Percentiles rank a stretch among this genome's conserved stretches.
Evolutionary conservation across 768 basidiomycete species (phyloP).

Genomic region (Termitomyces sp.): DNA sequence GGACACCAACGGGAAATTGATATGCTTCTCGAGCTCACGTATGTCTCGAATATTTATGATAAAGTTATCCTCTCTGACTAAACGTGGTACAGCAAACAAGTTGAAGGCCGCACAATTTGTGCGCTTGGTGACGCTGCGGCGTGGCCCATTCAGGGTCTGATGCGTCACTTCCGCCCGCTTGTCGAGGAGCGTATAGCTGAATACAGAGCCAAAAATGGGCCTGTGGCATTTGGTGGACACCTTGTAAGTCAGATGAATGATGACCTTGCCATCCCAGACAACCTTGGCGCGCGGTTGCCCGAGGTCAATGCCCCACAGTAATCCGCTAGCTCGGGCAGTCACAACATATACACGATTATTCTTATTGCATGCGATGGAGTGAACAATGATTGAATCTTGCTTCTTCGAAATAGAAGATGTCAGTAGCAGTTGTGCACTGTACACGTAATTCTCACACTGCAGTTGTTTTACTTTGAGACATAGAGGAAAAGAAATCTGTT

Average conservation of each 20-base stretch:
- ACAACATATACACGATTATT: background rate
- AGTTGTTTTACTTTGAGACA: too few relatives aligned
- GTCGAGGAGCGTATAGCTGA: constrained; percentile 83
- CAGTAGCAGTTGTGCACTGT: too few relatives aligned
- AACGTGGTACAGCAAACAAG: constrained; percentile 66
- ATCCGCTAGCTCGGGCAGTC: background rate
- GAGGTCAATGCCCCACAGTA: constrained; percentile 22
- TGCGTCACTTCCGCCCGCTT: constrained; percentile 96
- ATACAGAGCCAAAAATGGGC: constrained; percentile 70
- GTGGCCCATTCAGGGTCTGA: constrained; percentile 97
- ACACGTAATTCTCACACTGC: too few relatives aligned
- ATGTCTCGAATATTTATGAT: constrained; percentile 17
- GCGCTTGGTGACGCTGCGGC: constrained; percentile 96
- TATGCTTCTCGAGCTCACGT: constrained; percentile 96
- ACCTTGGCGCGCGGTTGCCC: constrained; percentile 52
- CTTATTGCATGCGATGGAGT: background rate
- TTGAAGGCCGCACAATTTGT: constrained; percentile 95
- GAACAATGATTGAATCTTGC: too few relatives aligned
- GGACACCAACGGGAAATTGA: constrained; percentile 93
- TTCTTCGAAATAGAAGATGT: too few relatives aligned
- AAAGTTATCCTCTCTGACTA: background rate
- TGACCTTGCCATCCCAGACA: constrained; percentile 69
- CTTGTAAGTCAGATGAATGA: constrained; percentile 64
- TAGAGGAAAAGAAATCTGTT: too few relatives aligned
- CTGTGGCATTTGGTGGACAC: constrained; percentile 84